Conservation (phyloP, 2,329 filamentous ascomycete species). For the Emydomyces testavorans region DNA sequence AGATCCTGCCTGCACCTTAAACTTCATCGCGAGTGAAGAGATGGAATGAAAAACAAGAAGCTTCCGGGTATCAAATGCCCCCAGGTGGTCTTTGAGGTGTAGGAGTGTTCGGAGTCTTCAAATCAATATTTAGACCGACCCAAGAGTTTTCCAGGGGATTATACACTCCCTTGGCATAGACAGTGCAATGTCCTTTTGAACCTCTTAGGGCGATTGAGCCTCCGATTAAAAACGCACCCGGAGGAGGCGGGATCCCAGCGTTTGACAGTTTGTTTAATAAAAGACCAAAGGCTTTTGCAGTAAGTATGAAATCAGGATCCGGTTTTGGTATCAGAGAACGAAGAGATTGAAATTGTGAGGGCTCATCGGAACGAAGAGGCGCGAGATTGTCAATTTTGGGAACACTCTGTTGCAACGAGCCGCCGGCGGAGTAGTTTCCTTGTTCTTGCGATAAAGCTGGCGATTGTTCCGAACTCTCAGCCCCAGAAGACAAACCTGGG, state of each 20-base stretch:
- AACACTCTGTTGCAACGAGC: not conserved
- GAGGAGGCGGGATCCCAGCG: not conserved
- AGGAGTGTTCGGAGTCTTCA: not conserved
- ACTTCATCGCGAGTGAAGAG: not conserved
- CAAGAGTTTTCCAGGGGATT: slow-evolving; percentile 1
- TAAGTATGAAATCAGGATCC: slow-evolving; percentile 4
- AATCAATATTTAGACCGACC: not conserved
- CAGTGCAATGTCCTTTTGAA: slow-evolving; percentile 8
- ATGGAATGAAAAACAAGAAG: not conserved
- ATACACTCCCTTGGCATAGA: slow-evolving; percentile 4
- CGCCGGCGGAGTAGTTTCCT: not conserved
- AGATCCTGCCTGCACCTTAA: not conserved
- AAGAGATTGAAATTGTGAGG: not conserved
- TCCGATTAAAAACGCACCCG: not conserved
- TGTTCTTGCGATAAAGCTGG: not conserved
- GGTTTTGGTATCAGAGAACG: slow-evolving; percentile 1
- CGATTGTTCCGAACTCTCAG: not conserved
- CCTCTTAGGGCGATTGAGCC: slow-evolving; percentile 10
- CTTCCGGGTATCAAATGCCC: not conserved
- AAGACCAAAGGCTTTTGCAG: not conserved
- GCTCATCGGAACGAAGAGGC: not conserved
- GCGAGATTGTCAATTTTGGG: slow-evolving; percentile 4
- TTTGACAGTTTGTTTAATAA: not conserved
- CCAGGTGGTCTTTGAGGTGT: not conserved
- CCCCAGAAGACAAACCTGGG: not conserved